These are phyloP conservation scores for Rhizodiscina lignyota DNA, from an alignment of 495 filamentous ascomycete genomes.

Conservation along the genomic window DNA sequence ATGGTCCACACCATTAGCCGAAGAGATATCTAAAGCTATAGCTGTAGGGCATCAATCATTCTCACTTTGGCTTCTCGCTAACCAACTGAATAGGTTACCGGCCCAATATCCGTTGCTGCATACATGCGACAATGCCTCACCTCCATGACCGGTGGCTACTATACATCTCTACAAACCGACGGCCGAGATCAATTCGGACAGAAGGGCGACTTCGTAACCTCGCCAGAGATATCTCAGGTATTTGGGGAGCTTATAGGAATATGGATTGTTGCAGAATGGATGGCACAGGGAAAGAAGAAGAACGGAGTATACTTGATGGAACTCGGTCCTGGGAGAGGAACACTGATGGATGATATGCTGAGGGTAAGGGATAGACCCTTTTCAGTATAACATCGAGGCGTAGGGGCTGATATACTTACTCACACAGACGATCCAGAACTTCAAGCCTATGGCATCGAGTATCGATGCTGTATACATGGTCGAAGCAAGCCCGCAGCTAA, in stretches of 20 bases:
- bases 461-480: slow-evolving; percentile 81
- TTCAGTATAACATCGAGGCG: neutral
- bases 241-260: slow-evolving; percentile 90
- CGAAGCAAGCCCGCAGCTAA: slow-evolving; percentile 64
- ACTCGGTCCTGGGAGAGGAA: slow-evolving; percentile 85
- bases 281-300: slow-evolving; percentile 59
- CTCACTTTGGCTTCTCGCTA: slow-evolving; percentile 2
- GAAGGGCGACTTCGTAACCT: slow-evolving; percentile 90
- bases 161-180: slow-evolving; percentile 46
- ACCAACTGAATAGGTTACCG: slow-evolving; percentile 41
- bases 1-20: slow-evolving; percentile 87
- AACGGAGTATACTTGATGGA: slow-evolving; percentile 75
- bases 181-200: slow-evolving; percentile 71
- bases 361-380: slow-evolving; percentile 38
- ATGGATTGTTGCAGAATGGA: slow-evolving; percentile 93
- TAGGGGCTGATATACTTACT: neutral
- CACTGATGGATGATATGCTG: slow-evolving; percentile 92
- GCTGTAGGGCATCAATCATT: slow-evolving; percentile 30
- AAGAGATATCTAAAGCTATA: slow-evolving; percentile 68
- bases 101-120: slow-evolving; percentile 75
- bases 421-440: slow-evolving; percentile 61
- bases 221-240: slow-evolving; percentile 90
- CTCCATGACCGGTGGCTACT: slow-evolving; percentile 81
- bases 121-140: slow-evolving; percentile 99
- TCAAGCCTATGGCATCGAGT: slow-evolving; percentile 56